Percentiles rank a stretch among this genome's conserved stretches.
These are phyloP conservation scores for Paramecium tetraurelia DNA, from an alignment of 73 alveolate species.

Conservation along the genomic window DNA sequence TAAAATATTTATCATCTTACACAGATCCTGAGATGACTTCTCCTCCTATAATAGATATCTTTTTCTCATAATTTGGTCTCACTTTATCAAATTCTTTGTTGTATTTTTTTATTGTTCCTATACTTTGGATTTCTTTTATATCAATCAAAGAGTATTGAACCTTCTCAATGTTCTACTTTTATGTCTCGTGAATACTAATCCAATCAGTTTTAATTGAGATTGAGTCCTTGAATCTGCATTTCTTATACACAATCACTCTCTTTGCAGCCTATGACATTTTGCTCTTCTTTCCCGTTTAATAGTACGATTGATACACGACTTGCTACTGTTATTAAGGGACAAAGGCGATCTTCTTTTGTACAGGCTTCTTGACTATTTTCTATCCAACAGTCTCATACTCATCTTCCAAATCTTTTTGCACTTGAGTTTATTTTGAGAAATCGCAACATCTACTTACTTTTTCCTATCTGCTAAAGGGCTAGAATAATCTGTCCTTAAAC, in stretches of 20 bases:
- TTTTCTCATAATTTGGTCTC: constrained; percentile 16
- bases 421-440: constrained; percentile 16
- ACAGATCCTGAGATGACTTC: not conserved
- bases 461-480: constrained; percentile 34
- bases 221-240: constrained; percentile 45
- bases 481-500: not conserved
- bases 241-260: not conserved
- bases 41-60: not conserved
- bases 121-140: not conserved
- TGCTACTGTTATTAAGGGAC: not conserved
- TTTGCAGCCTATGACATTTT: not conserved
- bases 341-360: not conserved
- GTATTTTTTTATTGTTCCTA: constrained; percentile 20
- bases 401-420: not conserved
- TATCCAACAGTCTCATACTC: not conserved
- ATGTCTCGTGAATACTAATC: constrained; percentile 23
- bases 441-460: constrained; percentile 19
- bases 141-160: not conserved
- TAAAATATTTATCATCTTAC: constrained; percentile 9
- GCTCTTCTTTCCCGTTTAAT: not conserved
- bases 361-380: constrained; percentile 11
- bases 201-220: constrained; percentile 11
- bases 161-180: constrained; percentile 9
- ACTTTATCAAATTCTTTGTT: not conserved
- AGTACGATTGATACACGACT: not conserved